A percentile compares a stretch with the other conserved stretches of the same genome.
These are phyloP conservation scores for Fusarium sarcochroum DNA, from an alignment of 2,329 filamentous ascomycete genomes.

Conservation along the genomic window DNA sequence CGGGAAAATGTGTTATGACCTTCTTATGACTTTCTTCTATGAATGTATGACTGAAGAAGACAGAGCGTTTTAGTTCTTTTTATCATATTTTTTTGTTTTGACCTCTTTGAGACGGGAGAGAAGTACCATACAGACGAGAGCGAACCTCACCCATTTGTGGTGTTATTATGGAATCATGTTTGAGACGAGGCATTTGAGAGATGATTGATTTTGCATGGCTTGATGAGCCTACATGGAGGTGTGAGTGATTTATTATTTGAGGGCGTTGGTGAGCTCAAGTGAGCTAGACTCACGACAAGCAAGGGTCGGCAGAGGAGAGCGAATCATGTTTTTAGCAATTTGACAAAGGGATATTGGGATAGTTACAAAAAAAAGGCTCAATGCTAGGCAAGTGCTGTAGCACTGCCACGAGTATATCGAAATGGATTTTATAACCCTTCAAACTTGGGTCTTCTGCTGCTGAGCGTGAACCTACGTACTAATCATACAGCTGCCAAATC, in stretches of 20 bases:
- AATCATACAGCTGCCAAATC: not conserved
- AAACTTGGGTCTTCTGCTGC: not conserved
- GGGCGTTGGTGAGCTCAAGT: slow-evolving; percentile 52
- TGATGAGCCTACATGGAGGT: slow-evolving; percentile 45
- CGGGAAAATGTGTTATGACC: slow-evolving; percentile 55
- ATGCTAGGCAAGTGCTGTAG: slow-evolving; percentile 47
- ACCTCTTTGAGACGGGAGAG: slow-evolving; percentile 33
- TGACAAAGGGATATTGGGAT: slow-evolving; percentile 42
- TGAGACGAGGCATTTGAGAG: slow-evolving; percentile 51
- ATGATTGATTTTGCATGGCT: slow-evolving; percentile 49
- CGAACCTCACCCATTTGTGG: slow-evolving; percentile 40
- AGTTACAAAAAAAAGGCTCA: slow-evolving; percentile 47
- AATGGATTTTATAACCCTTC: slow-evolving; percentile 30
- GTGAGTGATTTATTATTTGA: slow-evolving; percentile 45
- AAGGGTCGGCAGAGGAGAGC: slow-evolving; percentile 43
- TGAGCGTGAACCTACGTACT: not conserved
- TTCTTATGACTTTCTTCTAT: slow-evolving; percentile 57
- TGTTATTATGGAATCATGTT: slow-evolving; percentile 52
- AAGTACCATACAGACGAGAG: slow-evolving; percentile 45
- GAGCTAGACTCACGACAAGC: slow-evolving; percentile 46
- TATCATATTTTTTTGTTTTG: slow-evolving; percentile 44
- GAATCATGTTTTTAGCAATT: slow-evolving; percentile 43
- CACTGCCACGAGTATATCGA: slow-evolving; percentile 44
- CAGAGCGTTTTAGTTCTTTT: slow-evolving; percentile 49
- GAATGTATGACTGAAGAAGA: slow-evolving; percentile 61